Evolutionary conservation across 805 yeast species (phyloP).

Genomic region (Tetrapisispora namnaoensis): DNA sequence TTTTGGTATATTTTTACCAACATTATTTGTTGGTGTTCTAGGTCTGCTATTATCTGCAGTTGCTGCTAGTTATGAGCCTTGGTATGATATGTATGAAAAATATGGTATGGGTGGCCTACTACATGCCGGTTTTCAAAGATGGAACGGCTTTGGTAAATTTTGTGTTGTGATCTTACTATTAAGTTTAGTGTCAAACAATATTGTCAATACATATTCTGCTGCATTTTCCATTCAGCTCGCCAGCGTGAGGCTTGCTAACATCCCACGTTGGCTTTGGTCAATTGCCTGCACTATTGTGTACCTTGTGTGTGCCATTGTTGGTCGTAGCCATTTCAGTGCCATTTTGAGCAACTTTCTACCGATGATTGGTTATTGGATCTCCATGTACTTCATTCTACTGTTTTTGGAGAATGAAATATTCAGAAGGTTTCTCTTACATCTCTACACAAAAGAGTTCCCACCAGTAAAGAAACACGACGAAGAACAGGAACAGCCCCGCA

Average conservation of each 20-base stretch:
- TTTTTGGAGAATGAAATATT: slow-evolving; percentile 66
- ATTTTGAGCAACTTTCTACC: slow-evolving; percentile 77
- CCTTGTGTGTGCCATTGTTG: slow-evolving; percentile 64
- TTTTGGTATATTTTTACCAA: slow-evolving; percentile 58
- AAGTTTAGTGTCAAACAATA: slow-evolving; percentile 73
- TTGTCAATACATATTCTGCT: slow-evolving; percentile 70
- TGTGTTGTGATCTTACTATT: slow-evolving; percentile 58
- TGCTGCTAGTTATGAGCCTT: slow-evolving; percentile 46
- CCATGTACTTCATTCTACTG: slow-evolving; percentile 64
- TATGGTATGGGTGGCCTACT: slow-evolving; percentile 72
- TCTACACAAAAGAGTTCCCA: slow-evolving; percentile 38
- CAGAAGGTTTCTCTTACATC: slow-evolving; percentile 38
- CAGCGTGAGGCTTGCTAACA: slow-evolving; percentile 41
- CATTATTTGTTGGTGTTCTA: slow-evolving; percentile 64
- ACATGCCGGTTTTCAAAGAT: slow-evolving; percentile 51
- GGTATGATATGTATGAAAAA: slow-evolving; percentile 45
- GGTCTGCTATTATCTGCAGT: slow-evolving; percentile 63
- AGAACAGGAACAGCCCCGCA: slow-evolving; percentile 34
- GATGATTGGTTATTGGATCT: slow-evolving; percentile 87
- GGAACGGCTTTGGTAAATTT: slow-evolving; percentile 74
- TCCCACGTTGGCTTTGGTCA: slow-evolving; percentile 76
- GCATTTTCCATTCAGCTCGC: slow-evolving; percentile 69
- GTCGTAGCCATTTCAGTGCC: slow-evolving; percentile 59
- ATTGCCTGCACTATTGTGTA: slow-evolving; percentile 52
- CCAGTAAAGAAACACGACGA: slow-evolving; percentile 27